Base-by-base conservation (phyloP, 495 filamentous ascomycete species). In the Astrothelium subdiscretum region DNA sequence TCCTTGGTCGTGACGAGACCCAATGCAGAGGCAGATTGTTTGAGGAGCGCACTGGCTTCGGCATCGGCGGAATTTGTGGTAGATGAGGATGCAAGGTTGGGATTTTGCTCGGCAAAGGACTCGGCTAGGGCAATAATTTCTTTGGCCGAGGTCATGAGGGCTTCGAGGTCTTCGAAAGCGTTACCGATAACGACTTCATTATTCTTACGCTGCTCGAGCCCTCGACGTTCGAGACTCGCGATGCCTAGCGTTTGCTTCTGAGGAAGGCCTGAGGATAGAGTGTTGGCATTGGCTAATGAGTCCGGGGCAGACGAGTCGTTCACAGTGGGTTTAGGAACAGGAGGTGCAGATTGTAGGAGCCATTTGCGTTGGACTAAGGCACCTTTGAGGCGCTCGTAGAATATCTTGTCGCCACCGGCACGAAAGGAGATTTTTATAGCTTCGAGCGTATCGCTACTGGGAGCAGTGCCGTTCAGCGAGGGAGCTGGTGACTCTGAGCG, bases 101-200 rank as follows among this genome's bases (percentile, higher is more conserved):
- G 40, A 10, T 81, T 81, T 66, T 90, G 86, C 15, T 82, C 80
- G 10, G 90, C 85, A 63, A 99, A 91, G 11, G 81, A 86, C 73
- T 97, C 94, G 2, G 94, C 94, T 31, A 98, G 85, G 4, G 91
- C 90, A 26, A 97, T 85, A 54, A 99, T 88, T 67, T 97, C 88
- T 70, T 97, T 97, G 8, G 95, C 94, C 11, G 91, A 96, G 3
- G 91, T 89, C 92, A 96, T 97, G 48, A 99, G 81, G 1, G 95
- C 91, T 69, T 96, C 92, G 15, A 99, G 81, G 72, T 99, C 94
- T 69, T 97, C 94, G 69, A 98, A 97, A 1, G 95, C 91, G 68
- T 84, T 90, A 42, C 92, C 92, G 59, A 98, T 96, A 31, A 97
- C 87, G 6, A 90, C 70, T 70, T 96, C 90, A 67, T 97, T 97